A percentile compares a stretch with the other conserved stretches of the same genome.
Conservation (phyloP, 2,329 filamentous ascomycete species). For the Colletotrichum ledebouriae region DNA sequence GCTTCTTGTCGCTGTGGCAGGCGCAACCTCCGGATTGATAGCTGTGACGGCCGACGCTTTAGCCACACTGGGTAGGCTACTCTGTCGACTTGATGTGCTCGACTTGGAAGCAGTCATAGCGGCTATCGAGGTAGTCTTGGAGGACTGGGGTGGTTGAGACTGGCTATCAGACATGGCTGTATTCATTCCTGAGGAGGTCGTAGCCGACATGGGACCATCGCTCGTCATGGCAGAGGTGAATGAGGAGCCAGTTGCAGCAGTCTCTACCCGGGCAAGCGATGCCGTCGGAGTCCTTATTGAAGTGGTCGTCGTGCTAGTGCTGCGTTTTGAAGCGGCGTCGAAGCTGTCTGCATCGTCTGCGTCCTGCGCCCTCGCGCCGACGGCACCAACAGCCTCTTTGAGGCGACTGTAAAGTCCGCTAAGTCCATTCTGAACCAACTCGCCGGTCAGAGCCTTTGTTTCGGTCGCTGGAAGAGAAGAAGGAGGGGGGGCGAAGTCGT, state of each 20-base stretch:
- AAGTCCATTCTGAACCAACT: conserved; percentile 85
- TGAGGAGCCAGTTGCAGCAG: conserved; percentile 49
- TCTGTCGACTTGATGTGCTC: conserved; percentile 54
- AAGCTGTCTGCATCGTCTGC: conserved; percentile 60
- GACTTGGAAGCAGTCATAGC: conserved; percentile 61
- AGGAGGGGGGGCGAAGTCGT: conserved; percentile 85
- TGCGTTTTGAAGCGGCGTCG: conserved; percentile 58
- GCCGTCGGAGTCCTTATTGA: conserved; percentile 57
- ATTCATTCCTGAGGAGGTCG: conserved; percentile 53
- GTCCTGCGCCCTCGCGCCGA: conserved; percentile 61
- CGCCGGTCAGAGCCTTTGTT: conserved; percentile 77
- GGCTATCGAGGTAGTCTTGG: conserved; percentile 64
- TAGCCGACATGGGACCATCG: conserved; percentile 52
- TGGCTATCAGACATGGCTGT: conserved; percentile 55
- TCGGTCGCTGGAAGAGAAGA: conserved; percentile 71
- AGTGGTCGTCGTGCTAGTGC: conserved; percentile 56
- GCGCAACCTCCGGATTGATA: conserved; percentile 61
- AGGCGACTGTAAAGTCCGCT: conserved; percentile 91
- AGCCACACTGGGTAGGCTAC: conserved; percentile 55
- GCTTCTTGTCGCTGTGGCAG: conserved; percentile 61
- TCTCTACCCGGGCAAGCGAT: conserved; percentile 59
- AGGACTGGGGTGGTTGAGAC: conserved; percentile 56
- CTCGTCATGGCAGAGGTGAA: conserved; percentile 51
- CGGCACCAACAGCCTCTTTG: conserved; percentile 82
- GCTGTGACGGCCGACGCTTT: conserved; percentile 58